phyloP scores from a whole-genome alignment of 768 basidiomycete genomes.

The Candolleomyces eurysporus region DNA sequence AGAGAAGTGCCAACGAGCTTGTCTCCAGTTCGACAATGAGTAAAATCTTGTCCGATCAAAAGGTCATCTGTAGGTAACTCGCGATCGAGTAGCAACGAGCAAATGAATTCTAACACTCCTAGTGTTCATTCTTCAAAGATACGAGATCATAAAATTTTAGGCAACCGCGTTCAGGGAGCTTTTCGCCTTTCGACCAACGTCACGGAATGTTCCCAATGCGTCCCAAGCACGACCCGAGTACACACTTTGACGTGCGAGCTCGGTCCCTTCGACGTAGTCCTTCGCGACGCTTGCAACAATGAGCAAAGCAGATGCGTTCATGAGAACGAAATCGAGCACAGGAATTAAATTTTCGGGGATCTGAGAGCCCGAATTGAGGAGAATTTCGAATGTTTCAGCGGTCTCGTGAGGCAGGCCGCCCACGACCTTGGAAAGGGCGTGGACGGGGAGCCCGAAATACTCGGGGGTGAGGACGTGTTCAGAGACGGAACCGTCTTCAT shows the following conservation, averaged over 20 bases:
- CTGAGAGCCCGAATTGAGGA: conserved; percentile 58
- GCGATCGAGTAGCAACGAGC: no score
- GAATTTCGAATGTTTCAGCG: conserved; percentile 62
- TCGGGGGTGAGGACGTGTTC: conserved; percentile 62
- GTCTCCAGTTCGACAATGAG: no score
- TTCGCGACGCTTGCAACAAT: conserved; percentile 77
- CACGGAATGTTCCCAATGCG: conserved; percentile 51
- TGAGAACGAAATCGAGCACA: conserved; percentile 80
- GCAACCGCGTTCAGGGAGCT: not conserved
- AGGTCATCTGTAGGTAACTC: no score
- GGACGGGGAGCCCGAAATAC: conserved; percentile 73
- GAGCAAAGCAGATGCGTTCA: conserved; percentile 88
- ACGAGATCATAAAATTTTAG: not conserved
- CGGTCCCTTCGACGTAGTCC: conserved; percentile 69
- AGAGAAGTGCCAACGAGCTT: no score
- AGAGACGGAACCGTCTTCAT: conserved; percentile 58
- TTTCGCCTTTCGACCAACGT: conserved; percentile 31
- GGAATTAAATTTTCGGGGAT: conserved; percentile 59
- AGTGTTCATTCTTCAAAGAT: not conserved
- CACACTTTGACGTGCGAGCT: conserved; percentile 61
- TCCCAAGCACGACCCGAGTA: conserved; percentile 59
- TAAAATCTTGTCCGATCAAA: no score
- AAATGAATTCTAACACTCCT: not conserved
- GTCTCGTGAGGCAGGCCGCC: conserved; percentile 81
- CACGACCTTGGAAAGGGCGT: conserved; percentile 67